phyloP scores from a whole-genome alignment of 768 basidiomycete species.

The Tulasnella sp. region DNA sequence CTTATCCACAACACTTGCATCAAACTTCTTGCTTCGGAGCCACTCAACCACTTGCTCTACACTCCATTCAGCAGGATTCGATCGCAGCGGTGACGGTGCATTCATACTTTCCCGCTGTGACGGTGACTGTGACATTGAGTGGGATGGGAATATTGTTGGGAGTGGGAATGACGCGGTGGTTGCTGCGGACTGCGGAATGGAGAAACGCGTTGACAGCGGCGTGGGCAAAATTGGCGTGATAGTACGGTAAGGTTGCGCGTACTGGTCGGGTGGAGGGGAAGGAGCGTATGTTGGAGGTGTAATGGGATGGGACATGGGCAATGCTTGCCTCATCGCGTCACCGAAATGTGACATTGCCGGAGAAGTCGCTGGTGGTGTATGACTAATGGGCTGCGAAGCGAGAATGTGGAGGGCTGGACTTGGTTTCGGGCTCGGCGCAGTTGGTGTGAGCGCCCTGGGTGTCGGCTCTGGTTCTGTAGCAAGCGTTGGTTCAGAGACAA shows the following conservation, averaged over 20 bases:
- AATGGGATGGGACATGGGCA: background rate
- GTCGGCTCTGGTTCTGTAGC: background rate
- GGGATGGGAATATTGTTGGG: background rate
- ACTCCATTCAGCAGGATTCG: slow-evolving; percentile 63
- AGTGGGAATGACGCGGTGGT: slow-evolving; percentile 6
- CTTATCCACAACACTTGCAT: slow-evolving; percentile 67
- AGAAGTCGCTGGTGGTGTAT: background rate
- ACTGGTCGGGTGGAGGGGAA: background rate
- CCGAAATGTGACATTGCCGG: background rate
- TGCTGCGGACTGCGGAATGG: slow-evolving; percentile 12
- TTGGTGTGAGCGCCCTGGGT: background rate
- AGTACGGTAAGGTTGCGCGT: background rate
- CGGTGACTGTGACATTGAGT: background rate
- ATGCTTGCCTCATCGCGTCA: background rate
- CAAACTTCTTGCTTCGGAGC: slow-evolving; percentile 77
- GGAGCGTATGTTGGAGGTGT: background rate
- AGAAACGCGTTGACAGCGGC: slow-evolving; percentile 3
- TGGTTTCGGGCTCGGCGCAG: background rate
- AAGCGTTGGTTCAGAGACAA: no score
- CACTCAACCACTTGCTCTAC: slow-evolving; percentile 86
- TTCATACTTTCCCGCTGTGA: background rate
- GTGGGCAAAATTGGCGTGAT: slow-evolving; percentile 1
- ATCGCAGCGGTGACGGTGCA: slow-evolving; percentile 17
- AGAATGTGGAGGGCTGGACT: background rate
- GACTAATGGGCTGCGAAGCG: background rate